phyloP scores from a whole-genome alignment of 805 yeast species.

The Pichia eremophila region DNA sequence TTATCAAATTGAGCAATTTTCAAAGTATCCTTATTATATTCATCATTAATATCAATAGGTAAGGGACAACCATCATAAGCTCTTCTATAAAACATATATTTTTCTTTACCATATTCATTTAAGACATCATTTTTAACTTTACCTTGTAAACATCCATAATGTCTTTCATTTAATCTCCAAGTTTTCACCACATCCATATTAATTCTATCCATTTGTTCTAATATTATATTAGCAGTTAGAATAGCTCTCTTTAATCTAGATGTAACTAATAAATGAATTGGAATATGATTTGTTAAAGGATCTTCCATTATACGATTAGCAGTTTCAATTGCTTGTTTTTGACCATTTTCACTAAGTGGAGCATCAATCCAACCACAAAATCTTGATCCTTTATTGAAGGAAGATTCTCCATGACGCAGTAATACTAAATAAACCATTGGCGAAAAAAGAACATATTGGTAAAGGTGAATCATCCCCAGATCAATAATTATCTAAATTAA shows the following conservation, averaged over 20 bases:
- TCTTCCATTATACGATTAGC: constrained; percentile 46
- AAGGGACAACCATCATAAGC: constrained; percentile 71
- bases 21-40: constrained; percentile 27
- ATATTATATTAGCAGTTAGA: constrained; percentile 62
- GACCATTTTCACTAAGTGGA: constrained; percentile 56
- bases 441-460: too few species aligned
- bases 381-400: constrained; percentile 63
- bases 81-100: constrained; percentile 74
- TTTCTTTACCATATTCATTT: constrained; percentile 56
- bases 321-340: constrained; percentile 56
- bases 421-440: constrained; percentile 32
- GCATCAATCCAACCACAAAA: constrained; percentile 88
- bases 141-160: constrained; percentile 78
- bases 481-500: too few species aligned
- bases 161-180: constrained; percentile 80
- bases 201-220: constrained; percentile 43
- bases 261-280: constrained; percentile 31
- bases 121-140: constrained; percentile 60
- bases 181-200: constrained; percentile 47
- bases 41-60: constrained; percentile 27
- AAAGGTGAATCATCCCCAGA: too few species aligned
- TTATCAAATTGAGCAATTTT: constrained; percentile 24
- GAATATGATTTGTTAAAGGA: constrained; percentile 35
- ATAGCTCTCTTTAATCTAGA: constrained; percentile 67
- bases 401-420: constrained; percentile 78